Evolutionary conservation across 2,329 filamentous ascomycete species (phyloP), one percentile per base, ranked within the genome.

Genomic region (Cladophialophora psammophila): DNA sequence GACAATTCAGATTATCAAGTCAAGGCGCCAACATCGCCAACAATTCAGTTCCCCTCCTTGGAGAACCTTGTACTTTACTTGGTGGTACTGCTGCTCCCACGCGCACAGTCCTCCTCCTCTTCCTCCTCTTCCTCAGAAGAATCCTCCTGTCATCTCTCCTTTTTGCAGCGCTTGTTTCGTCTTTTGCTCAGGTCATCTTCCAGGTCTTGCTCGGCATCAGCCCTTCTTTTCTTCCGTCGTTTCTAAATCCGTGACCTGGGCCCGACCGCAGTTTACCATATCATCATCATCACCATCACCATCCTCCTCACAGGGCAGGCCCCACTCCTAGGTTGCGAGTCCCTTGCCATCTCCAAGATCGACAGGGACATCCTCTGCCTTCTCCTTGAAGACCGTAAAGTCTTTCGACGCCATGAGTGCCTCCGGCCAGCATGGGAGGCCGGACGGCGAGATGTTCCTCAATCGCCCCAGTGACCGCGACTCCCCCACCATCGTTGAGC

Each of bases 361-460:
- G 13, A 45, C 45, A 26, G 45, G 18, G 18, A 20, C 26, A 50
- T 26, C 20, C 36, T 53, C 45, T 34, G 7, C 57, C 13, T 61
- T 38, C 32, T 42, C n/a, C 7, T 34, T 34, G 6, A 15, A 20
- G 50, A 26, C 50, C 34, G 18, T 10, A n/a, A 34, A 32, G 6
- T 38, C 50, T 42, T 45, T 26, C 10, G 58, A 71, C 72, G 73
- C 60, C 66, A 83, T 82, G 84, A 85, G 76, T 78, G 77, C 76
- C 64, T 74, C 75, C 75, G 80, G 75, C 64, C 83, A 80, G 73
- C 88, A 90, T 76, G 90, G 90, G 74, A 83, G 90, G 72, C 87
- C 90, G 32, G 90, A 93, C 35, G 90, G 93, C 79, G 92, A 94
- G 84, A 90, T 96, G 82, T 94, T 96, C 81, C 86, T 96, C 71